Conservation (phyloP, 306 rosid genomes). For the cucumber (Cucumis sativus) region Cucumber_9930_V3 NC_026659.2:23326001-23326500, state of each 20-base stretch:
- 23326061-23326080: neutral
- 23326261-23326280: neutral
- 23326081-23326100: slow-evolving; percentile 10
- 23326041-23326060: slow-evolving; percentile 9
- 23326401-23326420: slow-evolving; percentile 16
- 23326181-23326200: slow-evolving; percentile 33
- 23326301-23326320: neutral
- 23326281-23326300: neutral
- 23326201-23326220: slow-evolving; percentile 23
- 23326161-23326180: slow-evolving; percentile 20
- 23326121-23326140: slow-evolving; percentile 27
- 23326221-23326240: slow-evolving; percentile 27
- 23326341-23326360: slow-evolving; percentile 4
- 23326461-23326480: slow-evolving; percentile 28
- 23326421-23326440: slow-evolving; percentile 13
- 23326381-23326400: slow-evolving; percentile 15
- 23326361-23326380: slow-evolving; percentile 17
- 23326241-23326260: slow-evolving; percentile 17
- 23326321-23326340: neutral
- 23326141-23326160: slow-evolving; percentile 19
- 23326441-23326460: slow-evolving; percentile 24
- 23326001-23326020: slow-evolving; percentile 19
- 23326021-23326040: slow-evolving; percentile 18
- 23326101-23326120: slow-evolving; percentile 32
- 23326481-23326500: slow-evolving; percentile 29